phyloP scores from a whole-genome alignment of 2,329 filamentous ascomycete species.

The Colletotrichum sp. region DNA sequence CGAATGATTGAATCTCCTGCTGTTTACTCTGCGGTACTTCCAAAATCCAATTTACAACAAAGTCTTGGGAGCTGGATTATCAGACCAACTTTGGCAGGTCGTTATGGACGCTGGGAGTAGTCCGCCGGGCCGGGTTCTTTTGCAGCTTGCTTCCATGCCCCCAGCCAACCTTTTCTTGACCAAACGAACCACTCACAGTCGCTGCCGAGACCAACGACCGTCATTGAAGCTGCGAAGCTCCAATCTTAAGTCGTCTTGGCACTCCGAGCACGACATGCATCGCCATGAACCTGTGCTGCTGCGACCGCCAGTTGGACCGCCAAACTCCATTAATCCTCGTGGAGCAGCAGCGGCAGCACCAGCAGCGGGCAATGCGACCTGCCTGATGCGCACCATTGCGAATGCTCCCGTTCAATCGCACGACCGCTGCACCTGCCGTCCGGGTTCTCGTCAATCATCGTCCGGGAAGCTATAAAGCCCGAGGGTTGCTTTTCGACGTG shows the following conservation, averaged over 20 bases:
- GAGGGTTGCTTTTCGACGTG: not conserved
- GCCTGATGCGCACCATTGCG: not conserved
- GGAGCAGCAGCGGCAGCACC: not conserved
- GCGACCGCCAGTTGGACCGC: not conserved
- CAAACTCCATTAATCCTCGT: not conserved
- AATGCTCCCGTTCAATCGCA: not conserved
- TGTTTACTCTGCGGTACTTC: not conserved
- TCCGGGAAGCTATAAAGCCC: not conserved
- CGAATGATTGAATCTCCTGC: not conserved
- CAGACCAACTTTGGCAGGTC: conserved; percentile 16
- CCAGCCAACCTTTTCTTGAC: not conserved
- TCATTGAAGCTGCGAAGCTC: not conserved
- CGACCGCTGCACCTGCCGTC: not conserved
- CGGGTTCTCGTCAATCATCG: not conserved
- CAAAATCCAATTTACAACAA: not conserved
- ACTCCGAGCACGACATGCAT: not conserved
- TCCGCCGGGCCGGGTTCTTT: not conserved
- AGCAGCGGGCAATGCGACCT: not conserved
- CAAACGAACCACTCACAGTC: not conserved
- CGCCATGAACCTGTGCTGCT: not conserved
- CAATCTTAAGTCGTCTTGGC: conserved; percentile 1
- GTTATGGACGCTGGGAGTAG: not conserved
- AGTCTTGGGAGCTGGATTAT: not conserved
- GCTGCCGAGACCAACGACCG: not conserved
- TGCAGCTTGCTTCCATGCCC: not conserved